Conservation (phyloP, 441 rosid genomes). For the Erodium chrysanthum region DNA sequence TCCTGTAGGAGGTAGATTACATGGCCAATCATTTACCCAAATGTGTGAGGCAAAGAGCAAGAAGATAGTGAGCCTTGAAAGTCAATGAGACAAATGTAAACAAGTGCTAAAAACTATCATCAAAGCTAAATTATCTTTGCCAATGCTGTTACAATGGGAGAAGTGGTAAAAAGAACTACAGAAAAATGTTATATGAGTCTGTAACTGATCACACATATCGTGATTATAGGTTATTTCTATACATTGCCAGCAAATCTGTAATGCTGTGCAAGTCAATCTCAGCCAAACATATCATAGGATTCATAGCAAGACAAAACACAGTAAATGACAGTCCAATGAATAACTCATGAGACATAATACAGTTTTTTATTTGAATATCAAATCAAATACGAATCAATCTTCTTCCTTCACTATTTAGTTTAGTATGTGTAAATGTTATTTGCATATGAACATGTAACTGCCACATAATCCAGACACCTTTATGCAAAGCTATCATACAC, state of each 20-base stretch:
- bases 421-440: not conserved
- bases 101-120: not conserved
- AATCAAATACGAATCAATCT: not conserved
- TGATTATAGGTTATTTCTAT: not conserved
- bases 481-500: no score
- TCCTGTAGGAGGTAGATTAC: conserved; percentile 37
- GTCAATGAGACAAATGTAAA: not conserved
- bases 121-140: not conserved
- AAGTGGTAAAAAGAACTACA: not conserved
- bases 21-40: not conserved
- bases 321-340: not conserved
- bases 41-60: not conserved
- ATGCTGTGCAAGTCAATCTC: not conserved
- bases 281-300: not conserved
- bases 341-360: not conserved
- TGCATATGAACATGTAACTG: not conserved
- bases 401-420: not conserved
- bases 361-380: not conserved
- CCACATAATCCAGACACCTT: no score
- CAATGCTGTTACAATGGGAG: not conserved
- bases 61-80: not conserved
- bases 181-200: not conserved
- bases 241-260: not conserved
- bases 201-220: not conserved
- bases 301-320: not conserved